Evolutionary conservation across 768 basidiomycete genomes (phyloP), one percentile per base, ranked within the genome.

Genomic region (Mycena capillaripes): DNA sequence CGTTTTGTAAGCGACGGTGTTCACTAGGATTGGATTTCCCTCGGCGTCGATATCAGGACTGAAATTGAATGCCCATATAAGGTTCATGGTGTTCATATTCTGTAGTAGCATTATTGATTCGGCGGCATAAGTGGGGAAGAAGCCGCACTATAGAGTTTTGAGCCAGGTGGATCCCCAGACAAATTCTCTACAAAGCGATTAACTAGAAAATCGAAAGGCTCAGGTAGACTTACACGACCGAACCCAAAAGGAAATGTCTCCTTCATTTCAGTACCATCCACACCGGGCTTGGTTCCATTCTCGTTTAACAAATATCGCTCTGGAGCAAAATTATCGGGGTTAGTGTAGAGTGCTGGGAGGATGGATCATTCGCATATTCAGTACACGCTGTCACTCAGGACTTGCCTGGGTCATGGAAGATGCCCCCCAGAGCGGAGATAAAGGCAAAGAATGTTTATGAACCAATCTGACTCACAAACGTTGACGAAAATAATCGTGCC

Each of bases 11-110:
- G 46, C n/a, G 23, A 48, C n/a, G 21, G 46, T n/a, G n/a, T 48
- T n/a, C 21, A 48, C n/a, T 23, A n/a, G 46, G 46, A 21, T 48
- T 48, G 46, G 46, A 48, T 48, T 48, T n/a, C 46, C 46, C 7
- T 48, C 46, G 21, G 21, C 46, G 56, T 38, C 56, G 19, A 12
- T 58, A 21, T n/a, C 56, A 14, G 56, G 34, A 12, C 21, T 42
- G 59, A 60, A 60, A n/a, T 60, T 32, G 59, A 60, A 60, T 44
- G 59, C 59, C 59, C 59, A 60, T 12, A 60, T 19, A 21, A 60
- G 23, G 40, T 60, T 60, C 59, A 60, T 60, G 2, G 42, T 32
- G 59, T 60, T 60, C 25, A 60, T 42, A 30, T 60, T 60, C 59
- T 60, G 59, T 36, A 36, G 34, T 36, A 36, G 34, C 34, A 36